Conservation (phyloP, 192 early-diverging fungal genomes). For the Rhizophagus prolifer region DNA sequence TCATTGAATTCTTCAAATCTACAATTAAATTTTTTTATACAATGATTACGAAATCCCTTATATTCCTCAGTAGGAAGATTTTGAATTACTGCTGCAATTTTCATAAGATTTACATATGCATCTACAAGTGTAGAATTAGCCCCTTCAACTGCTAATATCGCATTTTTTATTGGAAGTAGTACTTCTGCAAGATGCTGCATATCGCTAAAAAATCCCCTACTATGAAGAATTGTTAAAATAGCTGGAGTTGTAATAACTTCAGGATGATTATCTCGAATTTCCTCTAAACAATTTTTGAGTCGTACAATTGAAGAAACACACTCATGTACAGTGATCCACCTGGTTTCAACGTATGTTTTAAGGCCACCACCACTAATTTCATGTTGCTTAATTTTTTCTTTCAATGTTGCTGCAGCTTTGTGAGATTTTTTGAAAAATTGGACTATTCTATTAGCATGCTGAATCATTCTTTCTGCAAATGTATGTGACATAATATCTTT, state of each 20-base stretch:
- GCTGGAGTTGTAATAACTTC: neutral
- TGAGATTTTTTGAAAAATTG: conserved; percentile 4
- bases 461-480: neutral
- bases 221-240: neutral
- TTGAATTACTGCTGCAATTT: conserved; percentile 2
- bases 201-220: neutral
- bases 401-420: neutral
- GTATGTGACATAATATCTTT: neutral
- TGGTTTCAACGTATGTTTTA: neutral
- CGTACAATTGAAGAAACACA: neutral
- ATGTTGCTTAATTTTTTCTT: neutral
- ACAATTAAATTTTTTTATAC: neutral
- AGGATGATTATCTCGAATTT: neutral
- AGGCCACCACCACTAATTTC: neutral
- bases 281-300: neutral
- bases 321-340: neutral
- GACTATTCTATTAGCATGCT: neutral
- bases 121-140: neutral
- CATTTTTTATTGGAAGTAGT: too few relatives aligned
- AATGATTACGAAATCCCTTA: conserved; percentile 3
- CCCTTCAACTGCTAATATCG: neutral
- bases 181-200: too few relatives aligned
- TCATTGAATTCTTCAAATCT: conserved; percentile 5
- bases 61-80: neutral
- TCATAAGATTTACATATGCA: neutral